phyloP scores from a whole-genome alignment of 2,329 filamentous ascomycete genomes.

The Fusarium verrucosum region DNA sequence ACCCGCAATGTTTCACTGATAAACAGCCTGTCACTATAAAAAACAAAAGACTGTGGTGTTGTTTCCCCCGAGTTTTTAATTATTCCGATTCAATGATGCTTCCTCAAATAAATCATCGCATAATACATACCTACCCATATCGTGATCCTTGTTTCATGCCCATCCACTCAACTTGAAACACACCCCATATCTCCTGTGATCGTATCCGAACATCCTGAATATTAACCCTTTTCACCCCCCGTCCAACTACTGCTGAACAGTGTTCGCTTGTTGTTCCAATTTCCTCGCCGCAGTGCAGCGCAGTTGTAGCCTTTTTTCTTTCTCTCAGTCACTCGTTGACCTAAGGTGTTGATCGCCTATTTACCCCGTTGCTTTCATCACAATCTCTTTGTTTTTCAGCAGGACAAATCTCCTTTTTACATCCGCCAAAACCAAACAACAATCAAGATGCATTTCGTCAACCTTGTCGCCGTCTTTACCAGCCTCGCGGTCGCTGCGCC shows the following conservation, averaged over 20 bases:
- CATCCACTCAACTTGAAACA: constrained; percentile 42
- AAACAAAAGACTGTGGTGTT: not conserved
- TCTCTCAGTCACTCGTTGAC: constrained; percentile 36
- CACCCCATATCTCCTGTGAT: constrained; percentile 32
- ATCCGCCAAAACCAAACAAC: too few species aligned
- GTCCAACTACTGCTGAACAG: not conserved
- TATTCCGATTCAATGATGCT: not conserved
- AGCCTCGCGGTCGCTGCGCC: constrained; percentile 32
- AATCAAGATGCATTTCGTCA: constrained; percentile 28
- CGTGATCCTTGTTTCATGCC: constrained; percentile 24
- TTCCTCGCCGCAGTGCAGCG: constrained; percentile 21
- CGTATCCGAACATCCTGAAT: constrained; percentile 3
- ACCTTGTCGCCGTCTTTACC: constrained; percentile 16
- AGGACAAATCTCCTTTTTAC: not conserved
- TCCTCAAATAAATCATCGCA: not conserved
- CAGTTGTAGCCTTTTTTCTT: too few species aligned
- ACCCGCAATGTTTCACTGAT: not conserved
- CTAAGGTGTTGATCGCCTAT: constrained; percentile 32
- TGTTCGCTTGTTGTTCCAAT: not conserved
- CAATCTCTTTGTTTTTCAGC: constrained; percentile 2
- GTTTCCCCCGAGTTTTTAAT: not conserved
- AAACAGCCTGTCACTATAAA: not conserved
- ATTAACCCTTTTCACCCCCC: not conserved
- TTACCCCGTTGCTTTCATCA: constrained; percentile 21
- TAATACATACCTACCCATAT: too few species aligned